Percentiles rank a stretch among this genome's conserved stretches.
Conservation (phyloP, 345 rosid genomes). For the Brassica carinata region DNA sequence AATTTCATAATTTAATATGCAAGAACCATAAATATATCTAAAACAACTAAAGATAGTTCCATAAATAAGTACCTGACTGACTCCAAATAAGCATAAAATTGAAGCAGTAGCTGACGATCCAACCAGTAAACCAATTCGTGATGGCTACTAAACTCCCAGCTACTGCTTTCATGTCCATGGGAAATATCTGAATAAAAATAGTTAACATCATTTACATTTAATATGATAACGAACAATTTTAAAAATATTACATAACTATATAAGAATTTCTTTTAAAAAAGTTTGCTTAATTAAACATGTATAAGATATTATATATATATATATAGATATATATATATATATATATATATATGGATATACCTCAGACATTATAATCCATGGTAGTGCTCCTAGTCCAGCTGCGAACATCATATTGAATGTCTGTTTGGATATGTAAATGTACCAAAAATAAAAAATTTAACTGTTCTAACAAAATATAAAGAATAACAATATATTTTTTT, state of each 20-base stretch:
- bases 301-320: not conserved
- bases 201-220: not conserved
- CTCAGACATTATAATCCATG: constrained; percentile 78
- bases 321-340: not conserved
- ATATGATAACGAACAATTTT: not conserved
- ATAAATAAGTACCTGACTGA: constrained; percentile 42
- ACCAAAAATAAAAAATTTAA: not conserved
- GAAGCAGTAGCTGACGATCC: constrained; percentile 54
- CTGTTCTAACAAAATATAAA: not conserved
- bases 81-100: constrained; percentile 56
- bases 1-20: not conserved
- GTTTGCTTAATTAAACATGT: not conserved
- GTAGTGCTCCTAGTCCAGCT: constrained; percentile 66
- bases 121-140: constrained; percentile 54
- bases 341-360: constrained; percentile 23
- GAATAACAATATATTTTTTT: not conserved
- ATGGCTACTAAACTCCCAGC: constrained; percentile 59
- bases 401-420: constrained; percentile 49
- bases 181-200: constrained; percentile 43
- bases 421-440: constrained; percentile 37
- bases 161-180: constrained; percentile 54
- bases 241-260: not conserved
- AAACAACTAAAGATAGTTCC: not conserved
- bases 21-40: not conserved
- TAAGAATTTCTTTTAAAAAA: not conserved